Evolutionary conservation across 2,329 filamentous ascomycete genomes (phyloP), one percentile per base, ranked within the genome.

Genomic region (Penicillium sp.): DNA sequence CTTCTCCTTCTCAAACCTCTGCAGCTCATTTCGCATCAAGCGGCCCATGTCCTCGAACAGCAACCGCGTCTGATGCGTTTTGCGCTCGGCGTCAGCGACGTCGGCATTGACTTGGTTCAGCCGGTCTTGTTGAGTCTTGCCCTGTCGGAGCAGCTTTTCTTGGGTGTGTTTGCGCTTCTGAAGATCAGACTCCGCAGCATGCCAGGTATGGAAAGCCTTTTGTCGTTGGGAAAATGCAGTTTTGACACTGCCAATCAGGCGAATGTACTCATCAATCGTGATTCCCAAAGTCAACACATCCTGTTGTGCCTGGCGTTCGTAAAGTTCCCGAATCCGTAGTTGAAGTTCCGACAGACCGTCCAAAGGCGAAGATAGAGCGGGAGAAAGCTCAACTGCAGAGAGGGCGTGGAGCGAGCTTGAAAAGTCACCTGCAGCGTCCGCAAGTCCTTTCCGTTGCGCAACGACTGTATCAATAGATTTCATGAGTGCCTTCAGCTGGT

Each of bases 41-140:
- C 89, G 78, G 10, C 93, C 93, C 90, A 98, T 97, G 60, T 98
- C 93, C 53, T 98, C 93, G 58, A 98, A 98, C 31, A 96, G 69
- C 42, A 97, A 70, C 38, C 90, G 76, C 1, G 89, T 86, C 64
- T 95, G 89, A 63, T 97, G 88, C 1, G 94, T 87, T 63, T 87
- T 91, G 55, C 88, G 80, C 73, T 98, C 93, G 2, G 89, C 88
- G 69, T 98, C 93, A n/a, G 81, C 83, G 6, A 98, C 91, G 63
- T 97, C 90, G 25, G 89, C 91, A 47, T 85, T 84, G 61, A 94
- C 83, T 68, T 97, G 91, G 64, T 87, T 94, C 31, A 98, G 76
- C 28, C 91, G 81, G 67, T 98, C 93, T 69, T 97, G 91, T 70
- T 98, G 93, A 39, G 87, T 93, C 68, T 93, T 88, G 17, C 93